Evolutionary conservation across 2,329 filamentous ascomycete species (phyloP).

Genomic region (Aspergillus japonicus): DNA sequence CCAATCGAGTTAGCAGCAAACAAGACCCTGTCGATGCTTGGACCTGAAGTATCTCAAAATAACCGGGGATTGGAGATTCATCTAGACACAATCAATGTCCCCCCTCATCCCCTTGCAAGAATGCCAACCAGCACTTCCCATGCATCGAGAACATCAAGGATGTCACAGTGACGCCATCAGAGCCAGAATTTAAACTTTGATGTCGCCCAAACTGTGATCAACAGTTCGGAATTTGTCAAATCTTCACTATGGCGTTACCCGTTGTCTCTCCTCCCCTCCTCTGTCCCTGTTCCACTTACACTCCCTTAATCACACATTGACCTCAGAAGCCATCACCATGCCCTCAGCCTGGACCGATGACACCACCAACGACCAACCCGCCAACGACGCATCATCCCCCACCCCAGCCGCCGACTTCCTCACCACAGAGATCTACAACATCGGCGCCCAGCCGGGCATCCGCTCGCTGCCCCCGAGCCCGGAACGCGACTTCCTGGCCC

Average conservation of each 20-base stretch:
- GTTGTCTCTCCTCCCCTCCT: not conserved
- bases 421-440: slow-evolving; percentile 27
- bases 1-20: too few relatives aligned
- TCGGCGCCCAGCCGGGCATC: slow-evolving; percentile 27
- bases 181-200: not conserved
- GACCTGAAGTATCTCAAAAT: too few relatives aligned
- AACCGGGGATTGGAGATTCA: not conserved
- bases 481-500: slow-evolving; percentile 28
- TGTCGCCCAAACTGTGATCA: not conserved
- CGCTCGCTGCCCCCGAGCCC: slow-evolving; percentile 26
- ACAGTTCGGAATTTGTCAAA: not conserved
- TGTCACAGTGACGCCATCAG: slow-evolving; percentile 3
- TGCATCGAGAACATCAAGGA: not conserved
- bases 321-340: not conserved
- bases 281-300: not conserved
- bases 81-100: not conserved
- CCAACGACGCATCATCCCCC: slow-evolving; percentile 11
- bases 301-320: not conserved
- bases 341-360: not conserved
- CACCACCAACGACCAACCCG: not conserved
- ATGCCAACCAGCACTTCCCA: not conserved
- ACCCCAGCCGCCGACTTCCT: slow-evolving; percentile 23
- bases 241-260: not conserved
- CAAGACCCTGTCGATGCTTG: too few relatives aligned
- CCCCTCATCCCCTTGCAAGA: too few relatives aligned